These are phyloP conservation scores for Dendrocalamus sinicus DNA, from an alignment of 176 grass and related monocot genomes.

Conservation along the genomic window DNA sequence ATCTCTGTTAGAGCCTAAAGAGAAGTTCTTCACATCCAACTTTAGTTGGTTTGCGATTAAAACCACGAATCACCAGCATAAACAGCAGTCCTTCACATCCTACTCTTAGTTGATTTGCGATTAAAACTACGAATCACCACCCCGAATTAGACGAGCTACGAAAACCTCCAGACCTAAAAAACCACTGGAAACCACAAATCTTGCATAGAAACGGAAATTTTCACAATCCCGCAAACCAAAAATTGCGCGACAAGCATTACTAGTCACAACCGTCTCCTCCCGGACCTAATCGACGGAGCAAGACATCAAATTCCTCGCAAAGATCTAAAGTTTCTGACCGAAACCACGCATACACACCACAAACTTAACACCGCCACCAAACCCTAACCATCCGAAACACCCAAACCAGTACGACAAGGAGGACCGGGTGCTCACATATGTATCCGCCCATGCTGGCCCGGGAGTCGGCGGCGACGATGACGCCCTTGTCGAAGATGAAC, in stretches of 20 bases:
- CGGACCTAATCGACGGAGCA: neutral
- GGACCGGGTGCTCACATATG: slow-evolving; percentile 66
- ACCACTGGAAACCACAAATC: neutral
- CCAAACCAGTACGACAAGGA: neutral
- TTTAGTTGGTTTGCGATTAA: neutral
- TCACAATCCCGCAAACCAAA: neutral
- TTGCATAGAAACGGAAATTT: neutral
- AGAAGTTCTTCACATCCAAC: neutral
- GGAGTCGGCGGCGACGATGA: slow-evolving; percentile 96
- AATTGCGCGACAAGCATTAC: neutral
- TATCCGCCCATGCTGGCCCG: slow-evolving; percentile 96
- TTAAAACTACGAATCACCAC: neutral
- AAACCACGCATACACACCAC: slow-evolving; percentile 16
- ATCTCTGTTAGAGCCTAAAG: neutral
- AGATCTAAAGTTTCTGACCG: slow-evolving; percentile 2
- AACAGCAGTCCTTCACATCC: neutral
- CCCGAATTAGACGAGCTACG: neutral
- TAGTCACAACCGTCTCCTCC: neutral
- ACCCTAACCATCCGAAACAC: slow-evolving; percentile 13
- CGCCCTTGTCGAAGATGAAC: slow-evolving; percentile 92
- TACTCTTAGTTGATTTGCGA: neutral
- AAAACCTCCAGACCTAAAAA: neutral
- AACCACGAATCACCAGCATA: neutral
- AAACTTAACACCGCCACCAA: neutral
- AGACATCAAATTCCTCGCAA: neutral